Evolutionary conservation across 2,329 filamentous ascomycete genomes (phyloP), one percentile per base, ranked within the genome.

Genomic region (Claviceps citrina): DNA sequence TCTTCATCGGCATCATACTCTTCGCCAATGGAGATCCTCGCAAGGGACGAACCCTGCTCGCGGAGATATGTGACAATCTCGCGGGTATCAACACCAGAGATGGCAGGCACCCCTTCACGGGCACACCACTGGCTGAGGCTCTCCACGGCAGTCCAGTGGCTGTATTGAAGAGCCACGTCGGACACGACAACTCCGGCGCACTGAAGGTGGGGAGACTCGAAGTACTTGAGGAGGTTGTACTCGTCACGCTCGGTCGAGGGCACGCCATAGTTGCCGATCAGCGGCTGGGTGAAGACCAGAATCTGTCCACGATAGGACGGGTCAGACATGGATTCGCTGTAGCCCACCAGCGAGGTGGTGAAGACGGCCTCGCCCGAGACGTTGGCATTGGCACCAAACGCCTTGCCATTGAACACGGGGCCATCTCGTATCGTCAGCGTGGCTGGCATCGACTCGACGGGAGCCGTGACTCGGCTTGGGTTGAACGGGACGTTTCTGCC

Each of bases 1-100:
- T 96, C 91, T 67, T 98, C 85, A 54, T 96, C 89, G 48, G 87
- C 89, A 63, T 98, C 91, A 60, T 98, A 98, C 67, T 95, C 87
- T 57, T 96, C 91, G 51, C 91, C 91, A 53, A 94, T 80, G 32
- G 86, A 84, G 64, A 98, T 94, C 57, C 85, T 78, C 52, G 89
- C 91, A 39, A 98, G 77, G 41, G 89, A 96, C 33, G 89, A 96
- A 62, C 91, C 91, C 63, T 91, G 84, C 71, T 98, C 91, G 59
- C 91, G 85, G 52, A 98, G 76, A 58, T 85, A 79, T 39, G 91
- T 96, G 58, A 98, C 91, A 55, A 98, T 94, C 47, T 80, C 89
- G 62, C 91, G 85, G 38, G 91, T 98, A 58, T 98, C 91, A 35
- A 98, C 91, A 39, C 91, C 91, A 32, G 87, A 89, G 60, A 96